These are phyloP conservation scores for Yarrowia sp. DNA, from an alignment of 805 yeast genomes.

Conservation along the genomic window DNA sequence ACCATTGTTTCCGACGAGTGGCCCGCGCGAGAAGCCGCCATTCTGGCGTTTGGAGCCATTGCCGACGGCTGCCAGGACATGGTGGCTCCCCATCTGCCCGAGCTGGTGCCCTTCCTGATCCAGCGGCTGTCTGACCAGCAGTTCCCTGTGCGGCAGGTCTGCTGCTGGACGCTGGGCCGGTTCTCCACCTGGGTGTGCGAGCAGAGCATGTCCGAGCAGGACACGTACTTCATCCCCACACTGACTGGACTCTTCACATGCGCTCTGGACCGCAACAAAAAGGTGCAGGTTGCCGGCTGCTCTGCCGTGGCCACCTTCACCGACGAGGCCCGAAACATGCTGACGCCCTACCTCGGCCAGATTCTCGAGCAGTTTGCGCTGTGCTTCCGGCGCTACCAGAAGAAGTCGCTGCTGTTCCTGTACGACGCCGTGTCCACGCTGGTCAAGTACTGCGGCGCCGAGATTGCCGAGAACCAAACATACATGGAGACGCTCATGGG, in stretches of 20 bases:
- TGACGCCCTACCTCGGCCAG: conserved; percentile 62
- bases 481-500: conserved; percentile 68
- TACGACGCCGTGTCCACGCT: conserved; percentile 91
- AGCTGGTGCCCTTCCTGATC: conserved; percentile 78
- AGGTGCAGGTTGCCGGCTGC: conserved; percentile 95
- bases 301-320: conserved; percentile 80
- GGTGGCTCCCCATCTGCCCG: conserved; percentile 70
- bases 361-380: conserved; percentile 65
- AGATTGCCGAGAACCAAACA: conserved; percentile 50
- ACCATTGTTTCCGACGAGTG: conserved; percentile 69
- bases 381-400: conserved; percentile 76
- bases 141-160: conserved; percentile 84
- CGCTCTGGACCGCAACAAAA: conserved; percentile 77
- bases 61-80: conserved; percentile 81
- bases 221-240: conserved; percentile 67
- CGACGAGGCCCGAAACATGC: conserved; percentile 68
- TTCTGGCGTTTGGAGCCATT: conserved; percentile 91
- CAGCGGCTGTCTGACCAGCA: conserved; percentile 71
- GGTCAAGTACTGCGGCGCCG: conserved; percentile 69
- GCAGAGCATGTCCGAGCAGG: conserved; percentile 37
- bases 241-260: conserved; percentile 72
- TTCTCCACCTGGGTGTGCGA: conserved; percentile 74
- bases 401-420: conserved; percentile 73
- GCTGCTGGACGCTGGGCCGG: conserved; percentile 94
- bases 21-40: conserved; percentile 91